Percentiles rank a stretch among this genome's conserved stretches.
Conservation (phyloP, 2,329 filamentous ascomycete genomes). For the Pseudogymnoascus sp. region DNA sequence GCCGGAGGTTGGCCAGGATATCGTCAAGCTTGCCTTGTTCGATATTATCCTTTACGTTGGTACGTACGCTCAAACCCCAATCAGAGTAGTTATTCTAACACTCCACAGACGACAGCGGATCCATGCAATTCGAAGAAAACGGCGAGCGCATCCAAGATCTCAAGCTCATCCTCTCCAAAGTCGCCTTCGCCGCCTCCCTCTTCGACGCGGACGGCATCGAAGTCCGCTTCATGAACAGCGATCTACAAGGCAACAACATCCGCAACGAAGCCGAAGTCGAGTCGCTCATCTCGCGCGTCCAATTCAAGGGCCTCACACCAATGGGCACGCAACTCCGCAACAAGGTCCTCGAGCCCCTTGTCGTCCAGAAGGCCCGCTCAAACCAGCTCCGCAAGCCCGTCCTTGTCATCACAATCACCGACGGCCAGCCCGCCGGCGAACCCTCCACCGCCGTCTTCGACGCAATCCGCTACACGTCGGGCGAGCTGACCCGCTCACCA, state of each 20-base stretch:
- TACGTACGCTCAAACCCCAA: conserved; percentile 16
- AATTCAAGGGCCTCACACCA: conserved; percentile 59
- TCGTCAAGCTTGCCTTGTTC: conserved; percentile 29
- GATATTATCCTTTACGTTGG: conserved; percentile 28
- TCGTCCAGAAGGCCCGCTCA: conserved; percentile 44
- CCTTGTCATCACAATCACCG: conserved; percentile 58
- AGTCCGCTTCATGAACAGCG: conserved; percentile 63
- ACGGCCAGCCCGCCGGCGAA: conserved; percentile 59
- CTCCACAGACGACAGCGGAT: conserved; percentile 54
- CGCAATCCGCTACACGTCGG: conserved; percentile 47
- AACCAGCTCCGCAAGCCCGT: conserved; percentile 54
- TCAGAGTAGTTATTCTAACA: background rate
- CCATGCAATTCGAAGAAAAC: conserved; percentile 61
- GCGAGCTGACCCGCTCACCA: conserved; percentile 40
- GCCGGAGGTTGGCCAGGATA: conserved; percentile 27
- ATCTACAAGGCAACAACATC: conserved; percentile 46
- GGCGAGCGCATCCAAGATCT: conserved; percentile 61
- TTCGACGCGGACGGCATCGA: conserved; percentile 63
- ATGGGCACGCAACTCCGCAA: conserved; percentile 55
- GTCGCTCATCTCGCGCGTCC: conserved; percentile 47
- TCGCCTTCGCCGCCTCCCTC: conserved; percentile 57
- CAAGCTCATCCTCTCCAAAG: conserved; percentile 54
- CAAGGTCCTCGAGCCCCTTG: conserved; percentile 56
- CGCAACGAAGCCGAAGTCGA: conserved; percentile 50
- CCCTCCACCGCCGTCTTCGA: conserved; percentile 48